Evolutionary conservation across 768 basidiomycete species (phyloP).

Genomic region (Punctularia strigosozonata): DNA sequence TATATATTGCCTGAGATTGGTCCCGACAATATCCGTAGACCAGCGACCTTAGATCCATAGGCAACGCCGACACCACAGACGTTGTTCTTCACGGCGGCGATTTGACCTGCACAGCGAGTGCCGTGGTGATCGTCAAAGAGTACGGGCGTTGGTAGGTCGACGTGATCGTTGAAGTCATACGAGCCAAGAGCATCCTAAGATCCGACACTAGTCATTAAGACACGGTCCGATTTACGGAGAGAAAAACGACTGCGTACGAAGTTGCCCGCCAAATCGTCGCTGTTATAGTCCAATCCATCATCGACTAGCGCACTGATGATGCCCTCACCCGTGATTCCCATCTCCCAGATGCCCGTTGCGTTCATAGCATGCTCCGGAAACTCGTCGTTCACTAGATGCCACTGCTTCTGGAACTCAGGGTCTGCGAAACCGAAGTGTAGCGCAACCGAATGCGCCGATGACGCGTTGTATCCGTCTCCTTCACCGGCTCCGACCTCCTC

Average conservation of each 20-base stretch:
- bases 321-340: slow-evolving; percentile 80
- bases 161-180: slow-evolving; percentile 95
- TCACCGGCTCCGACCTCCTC: no score
- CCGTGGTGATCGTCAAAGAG: slow-evolving; percentile 92
- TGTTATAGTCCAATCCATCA: slow-evolving; percentile 88
- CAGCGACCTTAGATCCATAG: slow-evolving; percentile 84
- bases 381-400: slow-evolving; percentile 90
- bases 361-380: slow-evolving; percentile 82
- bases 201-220: background rate
- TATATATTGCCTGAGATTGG: no score
- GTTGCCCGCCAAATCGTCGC: slow-evolving; percentile 78
- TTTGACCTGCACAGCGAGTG: slow-evolving; percentile 94
- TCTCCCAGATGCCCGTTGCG: slow-evolving; percentile 84
- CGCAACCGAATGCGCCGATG: slow-evolving; percentile 41
- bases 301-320: slow-evolving; percentile 85
- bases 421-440: slow-evolving; percentile 60
- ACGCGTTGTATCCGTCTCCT: slow-evolving; percentile 17
- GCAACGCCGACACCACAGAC: slow-evolving; percentile 94
- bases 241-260: slow-evolving; percentile 52
- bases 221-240: background rate
- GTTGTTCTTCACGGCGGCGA: slow-evolving; percentile 86
- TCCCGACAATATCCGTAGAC: slow-evolving; percentile 89
- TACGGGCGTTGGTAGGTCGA: slow-evolving; percentile 73
- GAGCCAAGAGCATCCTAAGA: slow-evolving; percentile 74
- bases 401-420: slow-evolving; percentile 76